Base-by-base conservation (phyloP, 169 alveolate species). In the Plasmodium cynomolgi region DNA sequence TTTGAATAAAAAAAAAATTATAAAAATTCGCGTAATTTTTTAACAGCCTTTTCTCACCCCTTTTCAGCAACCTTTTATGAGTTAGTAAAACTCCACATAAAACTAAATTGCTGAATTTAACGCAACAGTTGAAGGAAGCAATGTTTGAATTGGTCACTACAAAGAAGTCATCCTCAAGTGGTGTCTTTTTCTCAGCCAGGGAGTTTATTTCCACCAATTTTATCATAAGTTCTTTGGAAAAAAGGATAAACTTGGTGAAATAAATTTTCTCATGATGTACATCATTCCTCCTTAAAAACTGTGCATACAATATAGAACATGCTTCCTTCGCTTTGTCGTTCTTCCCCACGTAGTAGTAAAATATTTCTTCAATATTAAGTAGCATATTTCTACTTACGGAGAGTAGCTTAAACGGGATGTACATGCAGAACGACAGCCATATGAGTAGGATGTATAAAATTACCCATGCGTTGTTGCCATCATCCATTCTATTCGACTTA, bases 321-420 rank as follows among this genome's bases (percentile, higher is more conserved):
- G 93, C 93, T 39, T 86, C 93, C 71, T 86, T 86, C 44, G 93
- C 62, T 79, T 86, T 86, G 20, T 86, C 93, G 71, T 86, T 75
- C 81, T 77, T 75, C 81, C 68, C 71, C 31, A 86, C 72, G 81
- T 86, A 86, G 81, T 86, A 86, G 72, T 77, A 86, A 86, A 56
- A 86, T 77, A 86, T 86, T 77, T 86, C 93, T 54, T 86, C 81
- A 80, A 86, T 58, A 20, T 79, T 50, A 37, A 23, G 20, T 79
- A 77, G 72, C 2, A 86, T 77, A 80, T 54, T 34, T n/a, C 29
- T 56, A 7, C 81, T 80, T 11, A 86, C 31, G 54, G 68, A 62
- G 11, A 17, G 17, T 20, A 86, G 37, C 9, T 86, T 71, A 75
- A 86, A 86, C 3, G 93, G 93, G 26, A 86, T 50, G 50, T 86